Conservation (phyloP, 345 rosid genomes). For the Gossypium rotundifolium region DNA sequence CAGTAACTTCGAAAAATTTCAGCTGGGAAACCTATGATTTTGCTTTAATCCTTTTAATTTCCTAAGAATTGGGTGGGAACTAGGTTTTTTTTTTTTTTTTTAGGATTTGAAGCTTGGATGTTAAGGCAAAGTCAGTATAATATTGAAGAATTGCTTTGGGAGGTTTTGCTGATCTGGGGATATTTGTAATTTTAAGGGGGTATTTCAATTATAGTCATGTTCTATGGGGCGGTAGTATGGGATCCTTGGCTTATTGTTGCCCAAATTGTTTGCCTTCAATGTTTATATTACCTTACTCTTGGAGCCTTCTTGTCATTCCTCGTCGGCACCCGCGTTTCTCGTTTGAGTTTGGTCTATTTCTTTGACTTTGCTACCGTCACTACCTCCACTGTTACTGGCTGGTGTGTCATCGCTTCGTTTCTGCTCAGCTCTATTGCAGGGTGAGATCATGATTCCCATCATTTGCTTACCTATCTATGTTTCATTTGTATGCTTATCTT, state of each 20-base stretch:
- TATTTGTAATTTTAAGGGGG: not conserved
- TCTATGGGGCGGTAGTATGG: slow-evolving; percentile 90
- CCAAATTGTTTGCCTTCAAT: slow-evolving; percentile 79
- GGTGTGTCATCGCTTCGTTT: slow-evolving; percentile 74
- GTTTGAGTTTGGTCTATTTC: slow-evolving; percentile 74
- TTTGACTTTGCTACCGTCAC: slow-evolving; percentile 79
- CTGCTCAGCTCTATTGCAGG: slow-evolving; percentile 60
- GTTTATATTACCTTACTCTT: slow-evolving; percentile 72
- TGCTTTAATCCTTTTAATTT: not conserved
- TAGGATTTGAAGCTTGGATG: not conserved
- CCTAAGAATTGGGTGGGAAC: not conserved
- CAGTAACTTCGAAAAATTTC: not conserved
- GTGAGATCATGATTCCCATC: slow-evolving; percentile 28
- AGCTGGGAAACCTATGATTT: not conserved
- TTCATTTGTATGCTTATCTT: not conserved
- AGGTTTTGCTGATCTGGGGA: slow-evolving; percentile 8
- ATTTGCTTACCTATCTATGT: not conserved
- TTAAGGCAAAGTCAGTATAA: not conserved
- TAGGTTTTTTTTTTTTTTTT: not conserved
- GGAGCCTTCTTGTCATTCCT: slow-evolving; percentile 55
- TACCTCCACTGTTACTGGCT: slow-evolving; percentile 60
- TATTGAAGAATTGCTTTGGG: not conserved
- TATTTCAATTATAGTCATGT: slow-evolving; percentile 44
- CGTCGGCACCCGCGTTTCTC: slow-evolving; percentile 76
- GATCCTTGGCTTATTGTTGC: slow-evolving; percentile 95